phyloP scores from a whole-genome alignment of 1,284 basidiomycete genomes.

The Leccinum griseonigrum region DNA sequence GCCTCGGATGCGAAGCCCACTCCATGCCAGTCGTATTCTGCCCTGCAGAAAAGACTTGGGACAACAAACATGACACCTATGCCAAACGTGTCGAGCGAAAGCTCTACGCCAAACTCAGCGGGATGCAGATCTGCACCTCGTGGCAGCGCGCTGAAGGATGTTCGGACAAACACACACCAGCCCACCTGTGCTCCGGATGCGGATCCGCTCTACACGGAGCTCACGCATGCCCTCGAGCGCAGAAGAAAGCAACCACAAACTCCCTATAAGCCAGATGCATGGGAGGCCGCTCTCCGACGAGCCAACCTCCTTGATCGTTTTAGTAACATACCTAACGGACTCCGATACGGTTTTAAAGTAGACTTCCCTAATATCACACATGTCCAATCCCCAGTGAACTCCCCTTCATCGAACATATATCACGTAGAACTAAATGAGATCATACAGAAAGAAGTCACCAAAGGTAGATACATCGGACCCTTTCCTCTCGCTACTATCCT shows the following conservation, averaged over 20 bases:
- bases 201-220: conserved; percentile 20
- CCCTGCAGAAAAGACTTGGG: neutral
- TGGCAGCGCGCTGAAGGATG: conserved; percentile 3
- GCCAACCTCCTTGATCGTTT: neutral
- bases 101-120: neutral
- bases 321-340: neutral
- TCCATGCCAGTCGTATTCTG: neutral
- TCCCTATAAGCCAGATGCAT: conserved; percentile 25
- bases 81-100: neutral
- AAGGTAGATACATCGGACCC: neutral
- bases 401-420: neutral
- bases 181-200: conserved; percentile 28
- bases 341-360: neutral
- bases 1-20: neutral
- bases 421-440: neutral
- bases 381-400: neutral
- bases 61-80: neutral
- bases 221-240: neutral
- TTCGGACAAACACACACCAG: neutral
- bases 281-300: conserved; percentile 8
- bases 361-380: neutral
- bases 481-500: neutral
- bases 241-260: conserved; percentile 3
- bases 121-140: neutral
- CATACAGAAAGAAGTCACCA: neutral